phyloP scores from a whole-genome alignment of 2,329 filamentous ascomycete genomes.

The Ascochyta fabae region DNA sequence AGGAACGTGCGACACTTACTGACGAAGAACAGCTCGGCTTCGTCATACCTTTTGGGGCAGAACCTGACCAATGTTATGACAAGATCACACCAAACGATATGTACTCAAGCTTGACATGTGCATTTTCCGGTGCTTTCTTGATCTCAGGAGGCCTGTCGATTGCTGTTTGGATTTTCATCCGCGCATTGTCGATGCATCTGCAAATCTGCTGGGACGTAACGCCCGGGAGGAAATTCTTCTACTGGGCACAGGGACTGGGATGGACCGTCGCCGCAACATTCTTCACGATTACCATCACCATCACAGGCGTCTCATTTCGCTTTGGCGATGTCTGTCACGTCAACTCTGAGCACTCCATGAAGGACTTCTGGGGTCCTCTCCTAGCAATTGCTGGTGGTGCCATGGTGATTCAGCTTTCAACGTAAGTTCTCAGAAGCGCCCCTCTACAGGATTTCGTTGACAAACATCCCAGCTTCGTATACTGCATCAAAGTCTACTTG shows the following conservation, averaged over 20 bases:
- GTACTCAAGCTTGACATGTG: conserved; percentile 80
- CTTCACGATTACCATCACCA: conserved; percentile 75
- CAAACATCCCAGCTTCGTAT: conserved; percentile 57
- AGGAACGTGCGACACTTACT: conserved; percentile 2
- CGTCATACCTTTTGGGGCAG: conserved; percentile 80
- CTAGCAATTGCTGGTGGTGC: conserved; percentile 78
- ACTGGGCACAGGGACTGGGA: conserved; percentile 77
- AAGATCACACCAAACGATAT: conserved; percentile 93
- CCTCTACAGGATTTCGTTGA: conserved; percentile 14
- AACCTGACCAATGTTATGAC: conserved; percentile 84
- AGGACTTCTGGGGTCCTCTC: conserved; percentile 89
- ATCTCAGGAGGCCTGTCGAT: conserved; percentile 85
- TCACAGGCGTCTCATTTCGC: conserved; percentile 92
- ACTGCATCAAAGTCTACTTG: conserved; percentile 95
- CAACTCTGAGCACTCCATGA: conserved; percentile 84
- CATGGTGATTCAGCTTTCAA: conserved; percentile 80
- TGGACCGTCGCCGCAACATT: conserved; percentile 84
- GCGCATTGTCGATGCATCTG: conserved; percentile 89
- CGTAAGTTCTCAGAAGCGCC: conserved; percentile 60
- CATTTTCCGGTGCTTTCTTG: conserved; percentile 84
- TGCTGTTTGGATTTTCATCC: conserved; percentile 88
- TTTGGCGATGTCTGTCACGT: conserved; percentile 94
- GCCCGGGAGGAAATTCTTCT: conserved; percentile 89
- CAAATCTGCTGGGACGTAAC: conserved; percentile 98
- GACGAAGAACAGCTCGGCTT: conserved; percentile 74